Evolutionary conservation across 768 basidiomycete genomes (phyloP), one percentile per base, ranked within the genome.

Genomic region (Boletales sp.): DNA sequence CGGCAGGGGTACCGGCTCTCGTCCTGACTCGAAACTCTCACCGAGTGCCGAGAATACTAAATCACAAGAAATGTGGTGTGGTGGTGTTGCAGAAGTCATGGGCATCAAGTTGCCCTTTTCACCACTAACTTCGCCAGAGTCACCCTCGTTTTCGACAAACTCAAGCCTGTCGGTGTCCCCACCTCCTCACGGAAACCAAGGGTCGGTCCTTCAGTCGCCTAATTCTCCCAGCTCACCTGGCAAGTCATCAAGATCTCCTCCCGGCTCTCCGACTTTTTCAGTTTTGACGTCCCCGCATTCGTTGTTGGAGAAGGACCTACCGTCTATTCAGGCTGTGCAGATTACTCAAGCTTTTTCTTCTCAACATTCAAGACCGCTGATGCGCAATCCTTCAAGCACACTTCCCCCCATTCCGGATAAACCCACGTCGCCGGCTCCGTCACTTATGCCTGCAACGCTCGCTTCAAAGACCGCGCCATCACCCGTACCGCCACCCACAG

Each of bases 21-120:
- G 71, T 10, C 68, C 72, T 13, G 73, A 73, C 41, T 75, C 74
- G n/a, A 73, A 70, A 49, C 54, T 70, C 36, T 65, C 68, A 5
- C 66, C 68, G 6, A 65, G 45, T 10, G 29, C 47, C 35, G 68
- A 68, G 18, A 64, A 47, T 45, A 40, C 43, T 45, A 68, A 57
- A 36, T 53, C 57, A 42, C 57, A 55, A 12, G 67, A 68, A 43
- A 45, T 24, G 11, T 48, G 42, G 19, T 49, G 50, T 21, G 57
- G 50, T 34, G 47, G 52, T 32, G 47, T 43, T 30, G 55, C 48
- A 18, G 66, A 68, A 52, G 36, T 68, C 32, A 66, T 65, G 47
- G 66, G 66, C 3, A 18, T 69, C 15, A 69, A 45, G 50, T 46
- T 69, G 29, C 66, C 66, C 9, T 66, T 69, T 51, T 60, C 66